Percentiles rank a stretch among this genome's conserved stretches.
Conservation (phyloP, 768 basidiomycete genomes). For the Suillus decipiens region DNA sequence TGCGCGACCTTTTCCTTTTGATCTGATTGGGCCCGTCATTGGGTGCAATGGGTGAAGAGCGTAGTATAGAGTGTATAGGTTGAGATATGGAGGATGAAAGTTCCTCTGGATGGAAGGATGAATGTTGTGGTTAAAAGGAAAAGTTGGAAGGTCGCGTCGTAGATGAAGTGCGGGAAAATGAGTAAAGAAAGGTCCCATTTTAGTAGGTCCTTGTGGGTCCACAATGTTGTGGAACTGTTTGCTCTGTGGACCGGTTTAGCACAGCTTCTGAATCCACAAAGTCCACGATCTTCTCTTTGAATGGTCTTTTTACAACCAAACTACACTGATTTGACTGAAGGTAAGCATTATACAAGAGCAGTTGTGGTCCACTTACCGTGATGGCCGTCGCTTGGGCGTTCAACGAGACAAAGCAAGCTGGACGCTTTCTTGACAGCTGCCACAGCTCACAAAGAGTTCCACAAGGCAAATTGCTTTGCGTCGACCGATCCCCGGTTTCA, state of each 20-base stretch:
- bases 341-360: slow-evolving; percentile 5
- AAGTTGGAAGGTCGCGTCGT: slow-evolving; percentile 27
- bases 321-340: not conserved
- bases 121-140: slow-evolving; percentile 17
- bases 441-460: slow-evolving; percentile 24
- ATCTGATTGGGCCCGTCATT: slow-evolving; percentile 27
- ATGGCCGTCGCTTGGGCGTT: slow-evolving; percentile 16
- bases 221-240: slow-evolving; percentile 36
- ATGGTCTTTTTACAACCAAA: slow-evolving; percentile 6
- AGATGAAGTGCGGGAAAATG: slow-evolving; percentile 27
- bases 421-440: slow-evolving; percentile 6
- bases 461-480: not conserved
- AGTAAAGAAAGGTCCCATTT: slow-evolving; percentile 26
- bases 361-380: slow-evolving; percentile 19
- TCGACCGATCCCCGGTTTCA: slow-evolving; percentile 8
- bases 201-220: slow-evolving; percentile 39
- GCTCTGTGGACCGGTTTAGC: slow-evolving; percentile 16
- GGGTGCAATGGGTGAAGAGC: slow-evolving; percentile 9
- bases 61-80: slow-evolving; percentile 13
- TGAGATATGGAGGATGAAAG: slow-evolving; percentile 16
- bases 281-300: not conserved
- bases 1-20: slow-evolving; percentile 12
- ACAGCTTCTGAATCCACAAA: slow-evolving; percentile 11
- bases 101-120: slow-evolving; percentile 13
- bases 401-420: slow-evolving; percentile 7